Percentiles rank a stretch among this genome's conserved stretches.
These are phyloP conservation scores for Clavariopsis aquatica DNA, from an alignment of 495 filamentous ascomycete species.

Conservation along the genomic window DNA sequence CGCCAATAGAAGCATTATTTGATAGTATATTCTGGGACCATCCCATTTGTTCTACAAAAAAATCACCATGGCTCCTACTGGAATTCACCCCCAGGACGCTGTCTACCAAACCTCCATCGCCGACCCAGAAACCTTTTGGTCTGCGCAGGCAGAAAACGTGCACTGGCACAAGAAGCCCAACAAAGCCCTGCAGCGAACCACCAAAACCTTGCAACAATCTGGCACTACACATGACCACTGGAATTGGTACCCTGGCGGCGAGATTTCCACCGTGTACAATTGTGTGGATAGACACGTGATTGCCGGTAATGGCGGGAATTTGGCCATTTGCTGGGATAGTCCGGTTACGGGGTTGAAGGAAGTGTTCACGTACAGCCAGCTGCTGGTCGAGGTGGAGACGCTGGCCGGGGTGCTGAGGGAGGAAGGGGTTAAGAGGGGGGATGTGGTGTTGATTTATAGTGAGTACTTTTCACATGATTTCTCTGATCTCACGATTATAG, in stretches of 20 bases:
- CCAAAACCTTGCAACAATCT: slow-evolving; percentile 51
- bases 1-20: too few species aligned
- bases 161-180: slow-evolving; percentile 77
- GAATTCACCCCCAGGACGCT: slow-evolving; percentile 43
- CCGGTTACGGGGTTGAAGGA: slow-evolving; percentile 77
- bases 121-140: slow-evolving; percentile 75
- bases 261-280: slow-evolving; percentile 89
- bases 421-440: slow-evolving; percentile 80
- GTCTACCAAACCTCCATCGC: slow-evolving; percentile 52
- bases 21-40: too few species aligned
- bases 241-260: slow-evolving; percentile 87
- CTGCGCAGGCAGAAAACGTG: slow-evolving; percentile 68
- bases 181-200: slow-evolving; percentile 48
- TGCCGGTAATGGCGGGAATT: slow-evolving; percentile 58
- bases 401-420: slow-evolving; percentile 81
- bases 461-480: slow-evolving; percentile 38
- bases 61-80: not conserved
- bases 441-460: slow-evolving; percentile 95
- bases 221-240: slow-evolving; percentile 61
- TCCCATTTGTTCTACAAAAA: too few species aligned
- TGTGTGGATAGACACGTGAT: slow-evolving; percentile 83
- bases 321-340: slow-evolving; percentile 85
- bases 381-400: slow-evolving; percentile 80
- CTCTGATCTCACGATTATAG: not conserved
- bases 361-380: slow-evolving; percentile 68